phyloP scores from a whole-genome alignment of 495 filamentous ascomycete genomes.

The Thermochaetoides thermophila region DNA sequence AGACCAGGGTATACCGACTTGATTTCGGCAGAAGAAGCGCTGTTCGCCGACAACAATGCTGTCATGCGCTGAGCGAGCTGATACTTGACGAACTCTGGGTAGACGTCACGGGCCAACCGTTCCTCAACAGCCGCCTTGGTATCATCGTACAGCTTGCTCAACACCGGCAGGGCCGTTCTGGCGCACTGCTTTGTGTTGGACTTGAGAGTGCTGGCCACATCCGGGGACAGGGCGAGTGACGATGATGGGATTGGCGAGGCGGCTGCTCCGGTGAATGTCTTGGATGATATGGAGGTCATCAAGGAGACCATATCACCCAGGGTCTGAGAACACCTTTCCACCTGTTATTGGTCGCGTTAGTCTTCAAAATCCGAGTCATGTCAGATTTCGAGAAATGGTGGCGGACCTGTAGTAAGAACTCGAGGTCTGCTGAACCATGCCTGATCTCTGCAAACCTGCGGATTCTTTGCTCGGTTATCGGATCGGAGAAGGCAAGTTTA shows the following conservation, averaged over 20 bases:
- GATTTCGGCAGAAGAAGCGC: slow-evolving; percentile 3
- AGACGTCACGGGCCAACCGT: slow-evolving; percentile 28
- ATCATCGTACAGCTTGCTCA: slow-evolving; percentile 32
- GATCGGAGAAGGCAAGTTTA: slow-evolving; percentile 32
- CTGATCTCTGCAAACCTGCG: slow-evolving; percentile 29
- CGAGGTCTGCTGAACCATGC: slow-evolving; percentile 30
- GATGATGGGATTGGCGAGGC: too few relatives aligned
- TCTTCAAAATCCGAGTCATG: neutral
- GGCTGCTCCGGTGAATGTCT: too few relatives aligned
- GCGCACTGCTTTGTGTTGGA: slow-evolving; percentile 27
- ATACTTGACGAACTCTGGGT: slow-evolving; percentile 33
- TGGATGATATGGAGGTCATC: slow-evolving; percentile 30
- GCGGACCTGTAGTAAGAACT: slow-evolving; percentile 33
- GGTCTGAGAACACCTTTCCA: slow-evolving; percentile 19
- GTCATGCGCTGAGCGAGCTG: slow-evolving; percentile 18
- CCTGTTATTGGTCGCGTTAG: slow-evolving; percentile 7
- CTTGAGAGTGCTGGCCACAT: slow-evolving; percentile 20
- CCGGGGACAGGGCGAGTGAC: too few relatives aligned
- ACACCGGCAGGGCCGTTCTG: slow-evolving; percentile 21
- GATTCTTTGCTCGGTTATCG: slow-evolving; percentile 26
- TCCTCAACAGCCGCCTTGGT: slow-evolving; percentile 29
- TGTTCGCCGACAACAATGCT: slow-evolving; percentile 10
- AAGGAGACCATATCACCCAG: slow-evolving; percentile 24
- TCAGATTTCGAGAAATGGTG: neutral
- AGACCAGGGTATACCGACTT: slow-evolving; percentile 20